Evolutionary conservation across 208 protist genomes (phyloP), one percentile per base, ranked within the genome.

Genomic region (Crithidia acanthocephali): DNA sequence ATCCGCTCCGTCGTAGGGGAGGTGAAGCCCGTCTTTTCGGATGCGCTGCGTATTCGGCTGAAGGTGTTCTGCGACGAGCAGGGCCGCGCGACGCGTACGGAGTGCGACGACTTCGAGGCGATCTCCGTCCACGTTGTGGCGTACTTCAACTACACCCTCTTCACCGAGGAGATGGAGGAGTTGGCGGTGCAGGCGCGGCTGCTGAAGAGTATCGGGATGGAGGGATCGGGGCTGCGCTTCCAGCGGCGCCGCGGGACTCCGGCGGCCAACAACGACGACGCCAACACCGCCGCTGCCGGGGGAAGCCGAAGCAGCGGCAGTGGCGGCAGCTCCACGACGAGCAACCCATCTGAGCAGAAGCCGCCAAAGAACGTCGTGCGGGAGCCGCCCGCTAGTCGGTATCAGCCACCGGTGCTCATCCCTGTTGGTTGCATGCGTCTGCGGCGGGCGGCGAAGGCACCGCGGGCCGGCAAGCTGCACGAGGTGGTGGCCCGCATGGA

Each of bases 401-500:
- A 84, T 55, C 27, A 51, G 30, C 70, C 79, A n/a, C 37, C 64
- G 6, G 37, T 47, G 30, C 45, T 82, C 42, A 71, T 73, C 20
- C 79, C 72, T 5, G 62, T 81, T 20, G 74, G 69, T 22, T 73
- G 71, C 25, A 48, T 83, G 35, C 74, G 73, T 8, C 72, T 80
- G 35, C 76, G 71, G 20, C 76, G 76, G n/a, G 71, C 74, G 2
- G 64, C 72, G 11, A 74, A 68, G 42, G 68, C 58, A 27, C 55
- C 64, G 10, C 50, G 72, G 27, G 64, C 75, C 6, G 80, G 80
- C 4, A 68, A 74, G 45, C 61, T 81, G 40, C 32, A 60, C 20
- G 74, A 79, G 71, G 67, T 81, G 33, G 66, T 86, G 0, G 80
- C 68, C 1, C 76, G 76, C 23, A 70, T 86, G n/a, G 84, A 84